A percentile compares a stretch with the other conserved stretches of the same genome.
Evolutionary conservation across 1,284 basidiomycete species (phyloP).

Genomic region (Omphalotus olearius): DNA sequence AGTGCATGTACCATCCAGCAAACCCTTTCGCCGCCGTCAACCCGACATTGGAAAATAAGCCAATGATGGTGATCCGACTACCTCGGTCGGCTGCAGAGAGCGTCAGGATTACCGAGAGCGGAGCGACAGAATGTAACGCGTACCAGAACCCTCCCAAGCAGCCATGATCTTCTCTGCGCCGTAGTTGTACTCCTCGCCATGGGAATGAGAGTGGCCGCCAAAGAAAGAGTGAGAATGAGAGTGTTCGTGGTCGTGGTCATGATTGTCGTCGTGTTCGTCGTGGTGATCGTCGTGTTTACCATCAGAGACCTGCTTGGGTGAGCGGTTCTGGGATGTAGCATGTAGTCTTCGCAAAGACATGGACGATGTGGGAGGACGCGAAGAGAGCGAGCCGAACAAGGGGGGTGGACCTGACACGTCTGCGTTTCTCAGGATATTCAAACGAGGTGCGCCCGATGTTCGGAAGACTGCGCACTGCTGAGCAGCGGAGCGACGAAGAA

Average conservation of each 20-base stretch:
- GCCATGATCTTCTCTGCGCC: slow-evolving; percentile 72
- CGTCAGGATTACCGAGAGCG: neutral
- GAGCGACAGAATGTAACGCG: slow-evolving; percentile 19
- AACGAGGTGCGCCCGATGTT: too few relatives aligned
- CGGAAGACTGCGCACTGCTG: too few relatives aligned
- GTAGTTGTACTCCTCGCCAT: slow-evolving; percentile 63
- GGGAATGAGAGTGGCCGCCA: slow-evolving; percentile 59
- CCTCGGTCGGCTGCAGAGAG: slow-evolving; percentile 64
- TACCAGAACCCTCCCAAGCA: slow-evolving; percentile 64
- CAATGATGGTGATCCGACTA: slow-evolving; percentile 81
- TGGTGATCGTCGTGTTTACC: slow-evolving; percentile 16
- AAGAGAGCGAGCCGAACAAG: slow-evolving; percentile 15
- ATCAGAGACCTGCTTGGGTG: slow-evolving; percentile 11
- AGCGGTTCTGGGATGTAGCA: slow-evolving; percentile 24
- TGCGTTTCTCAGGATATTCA: slow-evolving; percentile 22
- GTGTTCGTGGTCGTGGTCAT: slow-evolving; percentile 19
- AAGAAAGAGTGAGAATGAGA: slow-evolving; percentile 53
- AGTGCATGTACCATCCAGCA: slow-evolving; percentile 86
- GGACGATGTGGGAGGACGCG: neutral
- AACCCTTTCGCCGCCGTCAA: slow-evolving; percentile 82
- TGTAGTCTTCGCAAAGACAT: slow-evolving; percentile 33
- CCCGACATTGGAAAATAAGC: slow-evolving; percentile 81
- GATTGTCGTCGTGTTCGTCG: slow-evolving; percentile 21
- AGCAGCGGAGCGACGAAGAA: too few relatives aligned
- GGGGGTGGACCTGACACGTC: slow-evolving; percentile 22